phyloP scores from a whole-genome alignment of 202 grass and related monocot genomes.

The Saccharum hybrid region DNA sequence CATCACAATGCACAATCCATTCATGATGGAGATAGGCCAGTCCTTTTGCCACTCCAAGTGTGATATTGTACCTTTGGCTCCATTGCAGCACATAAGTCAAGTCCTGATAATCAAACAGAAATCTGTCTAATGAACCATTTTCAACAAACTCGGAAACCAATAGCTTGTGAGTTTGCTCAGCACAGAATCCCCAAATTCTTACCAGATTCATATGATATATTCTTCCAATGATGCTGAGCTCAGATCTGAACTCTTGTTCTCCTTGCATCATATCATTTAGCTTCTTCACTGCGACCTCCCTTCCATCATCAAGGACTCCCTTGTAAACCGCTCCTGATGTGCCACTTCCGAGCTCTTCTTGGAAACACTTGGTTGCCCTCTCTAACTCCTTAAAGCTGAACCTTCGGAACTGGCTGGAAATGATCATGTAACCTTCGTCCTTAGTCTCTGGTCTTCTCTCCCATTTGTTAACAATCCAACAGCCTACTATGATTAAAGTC shows the following conservation, averaged over 20 bases:
- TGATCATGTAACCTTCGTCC: conserved; percentile 50
- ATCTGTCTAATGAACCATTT: conserved; percentile 54
- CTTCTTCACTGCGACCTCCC: conserved; percentile 63
- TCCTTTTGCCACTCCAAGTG: conserved; percentile 61
- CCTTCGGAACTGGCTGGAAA: conserved; percentile 57
- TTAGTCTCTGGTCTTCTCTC: conserved; percentile 7
- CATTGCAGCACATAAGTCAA: conserved; percentile 42
- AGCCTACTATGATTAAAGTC: conserved; percentile 34
- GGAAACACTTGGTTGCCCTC: conserved; percentile 54
- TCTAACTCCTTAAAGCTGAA: conserved; percentile 68
- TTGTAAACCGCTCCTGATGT: conserved; percentile 65
- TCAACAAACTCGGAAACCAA: conserved; percentile 64
- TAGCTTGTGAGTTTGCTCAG: conserved; percentile 42
- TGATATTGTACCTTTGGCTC: conserved; percentile 65
- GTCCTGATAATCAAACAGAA: conserved; percentile 43
- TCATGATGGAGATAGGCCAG: conserved; percentile 67
- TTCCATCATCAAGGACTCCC: conserved; percentile 57
- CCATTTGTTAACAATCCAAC: conserved; percentile 47
- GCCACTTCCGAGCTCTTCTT: conserved; percentile 54
- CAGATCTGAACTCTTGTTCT: conserved; percentile 59
- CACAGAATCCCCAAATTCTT: conserved; percentile 61
- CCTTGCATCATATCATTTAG: conserved; percentile 49
- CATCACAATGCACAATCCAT: conserved; percentile 60
- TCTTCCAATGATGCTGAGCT: conserved; percentile 55
- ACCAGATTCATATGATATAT: conserved; percentile 69